phyloP scores from a whole-genome alignment of 1,139 yeast species.

The Taiozyma sp. region DNA sequence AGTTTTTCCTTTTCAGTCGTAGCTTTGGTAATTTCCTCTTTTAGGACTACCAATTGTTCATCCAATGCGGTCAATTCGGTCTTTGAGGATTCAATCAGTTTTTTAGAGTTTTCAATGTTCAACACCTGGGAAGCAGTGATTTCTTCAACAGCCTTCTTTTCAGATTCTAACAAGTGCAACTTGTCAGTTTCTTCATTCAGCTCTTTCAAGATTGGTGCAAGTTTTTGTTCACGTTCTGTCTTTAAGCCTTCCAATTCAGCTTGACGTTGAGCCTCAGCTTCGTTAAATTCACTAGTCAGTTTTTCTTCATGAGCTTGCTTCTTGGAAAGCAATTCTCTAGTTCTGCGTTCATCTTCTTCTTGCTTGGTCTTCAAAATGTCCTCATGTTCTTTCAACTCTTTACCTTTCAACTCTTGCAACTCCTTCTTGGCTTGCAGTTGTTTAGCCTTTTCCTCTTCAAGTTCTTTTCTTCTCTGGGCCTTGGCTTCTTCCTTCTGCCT shows the following conservation, averaged over 20 bases:
- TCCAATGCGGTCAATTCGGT: conserved; percentile 20
- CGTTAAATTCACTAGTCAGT: conserved; percentile 23
- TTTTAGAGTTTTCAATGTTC: conserved; percentile 19
- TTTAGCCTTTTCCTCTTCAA: conserved; percentile 20
- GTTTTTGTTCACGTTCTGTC: conserved; percentile 19
- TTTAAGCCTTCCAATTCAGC: conserved; percentile 21
- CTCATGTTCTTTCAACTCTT: conserved; percentile 22
- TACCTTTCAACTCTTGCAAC: conserved; percentile 21
- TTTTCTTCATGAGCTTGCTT: conserved; percentile 20
- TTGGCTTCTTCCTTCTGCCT: conserved; percentile 30
- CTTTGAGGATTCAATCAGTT: conserved; percentile 20
- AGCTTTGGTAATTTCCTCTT: conserved; percentile 23
- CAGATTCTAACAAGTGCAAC: conserved; percentile 19
- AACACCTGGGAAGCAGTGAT: conserved; percentile 19
- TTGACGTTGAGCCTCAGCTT: conserved; percentile 22
- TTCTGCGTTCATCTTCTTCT: conserved; percentile 23
- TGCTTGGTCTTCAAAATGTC: conserved; percentile 19
- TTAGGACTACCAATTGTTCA: conserved; percentile 20
- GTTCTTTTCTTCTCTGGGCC: conserved; percentile 27
- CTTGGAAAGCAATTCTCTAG: conserved; percentile 16
- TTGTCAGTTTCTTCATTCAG: conserved; percentile 20
- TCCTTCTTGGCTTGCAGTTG: conserved; percentile 18
- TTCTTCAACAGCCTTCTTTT: conserved; percentile 21
- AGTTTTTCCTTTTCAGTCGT: conserved; percentile 24
- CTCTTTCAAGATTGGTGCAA: conserved; percentile 21